Conservation (phyloP, 2,329 filamentous ascomycete genomes). For the Aspergillus amoenus region DNA sequence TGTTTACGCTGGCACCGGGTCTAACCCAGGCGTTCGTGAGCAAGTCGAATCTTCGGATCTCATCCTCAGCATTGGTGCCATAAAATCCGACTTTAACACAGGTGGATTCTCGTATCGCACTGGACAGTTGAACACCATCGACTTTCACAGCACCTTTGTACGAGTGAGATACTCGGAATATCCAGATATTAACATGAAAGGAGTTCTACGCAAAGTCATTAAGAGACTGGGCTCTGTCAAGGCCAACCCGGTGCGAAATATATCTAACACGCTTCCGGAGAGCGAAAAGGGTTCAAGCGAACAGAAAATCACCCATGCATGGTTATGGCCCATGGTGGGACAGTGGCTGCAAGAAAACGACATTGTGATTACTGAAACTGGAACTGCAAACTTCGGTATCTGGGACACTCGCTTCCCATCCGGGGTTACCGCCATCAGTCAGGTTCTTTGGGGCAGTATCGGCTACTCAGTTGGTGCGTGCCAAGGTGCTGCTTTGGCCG, state of each 20-base stretch:
- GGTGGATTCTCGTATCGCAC: conserved; percentile 81
- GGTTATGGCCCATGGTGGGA: conserved; percentile 73
- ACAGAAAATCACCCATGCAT: conserved; percentile 50
- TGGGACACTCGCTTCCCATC: conserved; percentile 79
- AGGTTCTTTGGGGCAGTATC: conserved; percentile 71
- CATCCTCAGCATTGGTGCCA: conserved; percentile 44
- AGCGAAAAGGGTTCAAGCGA: conserved; percentile 31
- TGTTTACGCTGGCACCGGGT: conserved; percentile 80
- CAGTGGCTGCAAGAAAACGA: conserved; percentile 71
- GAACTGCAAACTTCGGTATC: conserved; percentile 84
- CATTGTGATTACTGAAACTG: conserved; percentile 81
- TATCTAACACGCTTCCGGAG: conserved; percentile 54
- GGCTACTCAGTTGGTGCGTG: conserved; percentile 64
- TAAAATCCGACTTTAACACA: conserved; percentile 49
- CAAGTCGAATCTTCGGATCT: conserved; percentile 43
- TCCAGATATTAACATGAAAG: conserved; percentile 74
- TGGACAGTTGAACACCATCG: conserved; percentile 75
- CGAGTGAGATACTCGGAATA: conserved; percentile 78
- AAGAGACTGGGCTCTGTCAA: conserved; percentile 58
- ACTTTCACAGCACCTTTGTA: conserved; percentile 75
- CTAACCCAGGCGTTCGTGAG: conserved; percentile 52
- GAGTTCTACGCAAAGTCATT: conserved; percentile 71
- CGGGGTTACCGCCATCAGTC: conserved; percentile 75
- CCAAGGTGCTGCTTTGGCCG: conserved; percentile 71
- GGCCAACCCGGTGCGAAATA: conserved; percentile 52